Evolutionary conservation across 2,329 filamentous ascomycete species (phyloP).

Genomic region (Fusarium sp.): DNA sequence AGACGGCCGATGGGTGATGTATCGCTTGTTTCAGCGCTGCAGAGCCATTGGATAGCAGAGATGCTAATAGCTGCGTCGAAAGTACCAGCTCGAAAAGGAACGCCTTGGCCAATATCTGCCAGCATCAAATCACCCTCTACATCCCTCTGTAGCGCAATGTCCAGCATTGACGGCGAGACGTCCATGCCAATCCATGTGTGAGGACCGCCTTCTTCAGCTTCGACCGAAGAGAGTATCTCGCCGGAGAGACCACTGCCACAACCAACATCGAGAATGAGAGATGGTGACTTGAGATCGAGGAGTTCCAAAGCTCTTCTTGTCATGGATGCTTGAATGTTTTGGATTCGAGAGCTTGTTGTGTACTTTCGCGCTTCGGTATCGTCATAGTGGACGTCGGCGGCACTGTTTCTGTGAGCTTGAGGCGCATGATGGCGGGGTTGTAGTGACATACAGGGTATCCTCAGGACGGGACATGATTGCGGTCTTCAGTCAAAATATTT

Average conservation of each 20-base stretch:
- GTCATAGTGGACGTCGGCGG: slow-evolving; percentile 97
- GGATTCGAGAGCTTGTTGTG: slow-evolving; percentile 94
- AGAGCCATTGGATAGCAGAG: slow-evolving; percentile 97
- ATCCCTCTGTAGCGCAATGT: slow-evolving; percentile 89
- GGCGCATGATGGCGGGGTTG: slow-evolving; percentile 38
- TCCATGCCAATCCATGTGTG: slow-evolving; percentile 99
- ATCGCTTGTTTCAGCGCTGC: slow-evolving; percentile 91
- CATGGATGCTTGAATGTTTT: slow-evolving; percentile 95
- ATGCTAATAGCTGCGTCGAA: slow-evolving; percentile 98
- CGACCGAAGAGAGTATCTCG: slow-evolving; percentile 85
- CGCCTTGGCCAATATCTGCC: slow-evolving; percentile 93
- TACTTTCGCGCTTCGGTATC: slow-evolving; percentile 97
- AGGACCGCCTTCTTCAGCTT: slow-evolving; percentile 79
- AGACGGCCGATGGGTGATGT: slow-evolving; percentile 84
- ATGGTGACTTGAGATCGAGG: slow-evolving; percentile 82
- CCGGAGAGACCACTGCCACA: slow-evolving; percentile 95
- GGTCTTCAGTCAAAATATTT: background rate
- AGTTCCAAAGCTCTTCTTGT: slow-evolving; percentile 93
- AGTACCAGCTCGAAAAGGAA: slow-evolving; percentile 90
- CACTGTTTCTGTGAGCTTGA: slow-evolving; percentile 64
- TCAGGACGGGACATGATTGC: slow-evolving; percentile 93
- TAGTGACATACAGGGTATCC: slow-evolving; percentile 80
- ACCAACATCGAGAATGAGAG: slow-evolving; percentile 94
- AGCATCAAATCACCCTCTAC: slow-evolving; percentile 95
- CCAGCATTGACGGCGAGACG: slow-evolving; percentile 95